Base-by-base conservation (phyloP, 2,329 filamentous ascomycete species). In the Claviceps purpurea region DNA sequence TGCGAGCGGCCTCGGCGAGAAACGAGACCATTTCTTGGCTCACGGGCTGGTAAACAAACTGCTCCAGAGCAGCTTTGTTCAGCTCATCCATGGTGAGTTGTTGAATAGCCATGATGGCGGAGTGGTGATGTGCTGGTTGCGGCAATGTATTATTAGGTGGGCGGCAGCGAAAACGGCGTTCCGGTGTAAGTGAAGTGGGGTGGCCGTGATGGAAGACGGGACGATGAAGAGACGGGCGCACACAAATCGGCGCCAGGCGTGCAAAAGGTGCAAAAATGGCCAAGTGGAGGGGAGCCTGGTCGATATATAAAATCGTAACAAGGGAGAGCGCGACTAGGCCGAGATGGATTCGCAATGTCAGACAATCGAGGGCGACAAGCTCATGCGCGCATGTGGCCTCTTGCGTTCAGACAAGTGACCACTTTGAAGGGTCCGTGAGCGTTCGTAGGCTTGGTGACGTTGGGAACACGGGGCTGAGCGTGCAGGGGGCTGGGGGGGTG, bases 11-110 rank as follows among this genome's bases (percentile, higher is more conserved):
- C 54, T 76, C 70, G 57, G 87, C 85, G 55, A 93, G 79, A 70
- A 88, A 87, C 54, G 73, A 68, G 61, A 93, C 85, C 87, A 93
- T 93, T 52, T 84, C 77, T 60, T 76, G 76, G 63, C 77, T 82
- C 57, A 93, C 87, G 10, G 84, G 83, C 60, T 79, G 78, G 70
- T 85, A 87, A 71, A 93, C 79, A 66, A 93, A 91, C 62, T 86
- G 79, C 62, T 90, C 85, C 57, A 93, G 76, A 49, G 87, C 87
- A 51, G 77, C 77, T 66, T 83, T 79, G 73, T 89, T 89, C 63
- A 81, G 75, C 68, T 81, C 75, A 56, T 69, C 69, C 63, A 70
- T 66, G 64, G 67, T 67, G 62, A 79, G 68, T 55, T 68, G 68
- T 65, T 68, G 65, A 60, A 72, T 73, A 57, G 71, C 69, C 75